Evolutionary conservation across 1,284 basidiomycete species (phyloP).

Genomic region (Phellopilus nigrolimitatus): DNA sequence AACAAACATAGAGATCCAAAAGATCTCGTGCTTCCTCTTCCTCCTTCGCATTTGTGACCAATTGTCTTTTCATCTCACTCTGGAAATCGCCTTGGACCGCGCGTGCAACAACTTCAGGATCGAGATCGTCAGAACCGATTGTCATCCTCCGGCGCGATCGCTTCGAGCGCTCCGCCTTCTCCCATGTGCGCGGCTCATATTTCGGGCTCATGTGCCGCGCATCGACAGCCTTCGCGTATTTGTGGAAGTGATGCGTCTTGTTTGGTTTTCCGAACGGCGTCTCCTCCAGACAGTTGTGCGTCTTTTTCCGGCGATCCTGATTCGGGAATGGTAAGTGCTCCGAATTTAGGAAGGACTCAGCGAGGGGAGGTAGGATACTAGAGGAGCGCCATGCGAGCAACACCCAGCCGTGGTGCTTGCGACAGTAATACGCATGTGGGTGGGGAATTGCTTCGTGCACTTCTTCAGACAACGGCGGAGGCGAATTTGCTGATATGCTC

Average conservation of each 20-base stretch:
- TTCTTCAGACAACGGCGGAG: constrained; percentile 51
- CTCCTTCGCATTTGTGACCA: constrained; percentile 28
- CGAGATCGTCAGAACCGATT: constrained; percentile 25
- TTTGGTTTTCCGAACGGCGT: constrained; percentile 46
- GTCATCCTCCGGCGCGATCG: constrained; percentile 43
- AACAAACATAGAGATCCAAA: constrained; percentile 74
- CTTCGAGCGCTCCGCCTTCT: constrained; percentile 42
- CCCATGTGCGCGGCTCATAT: constrained; percentile 57
- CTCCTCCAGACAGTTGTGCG: constrained; percentile 46
- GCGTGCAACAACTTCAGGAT: constrained; percentile 11
- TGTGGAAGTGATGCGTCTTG: constrained; percentile 75
- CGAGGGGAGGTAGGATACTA: constrained; percentile 52
- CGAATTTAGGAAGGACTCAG: constrained; percentile 43
- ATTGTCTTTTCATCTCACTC: constrained; percentile 32
- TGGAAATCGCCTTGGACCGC: constrained; percentile 34
- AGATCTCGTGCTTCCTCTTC: constrained; percentile 49
- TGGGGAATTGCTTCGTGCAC: constrained; percentile 66
- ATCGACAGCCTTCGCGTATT: constrained; percentile 63
- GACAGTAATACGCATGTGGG: constrained; percentile 75
- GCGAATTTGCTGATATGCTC: constrained; percentile 26
- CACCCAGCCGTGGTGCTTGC: constrained; percentile 75
- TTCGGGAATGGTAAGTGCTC: constrained; percentile 47
- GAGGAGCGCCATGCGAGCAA: constrained; percentile 64
- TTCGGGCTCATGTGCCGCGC: constrained; percentile 57
- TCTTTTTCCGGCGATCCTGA: constrained; percentile 43